Conservation (phyloP, 768 basidiomycete genomes). For the Steccherinum ochraceum region DNA sequence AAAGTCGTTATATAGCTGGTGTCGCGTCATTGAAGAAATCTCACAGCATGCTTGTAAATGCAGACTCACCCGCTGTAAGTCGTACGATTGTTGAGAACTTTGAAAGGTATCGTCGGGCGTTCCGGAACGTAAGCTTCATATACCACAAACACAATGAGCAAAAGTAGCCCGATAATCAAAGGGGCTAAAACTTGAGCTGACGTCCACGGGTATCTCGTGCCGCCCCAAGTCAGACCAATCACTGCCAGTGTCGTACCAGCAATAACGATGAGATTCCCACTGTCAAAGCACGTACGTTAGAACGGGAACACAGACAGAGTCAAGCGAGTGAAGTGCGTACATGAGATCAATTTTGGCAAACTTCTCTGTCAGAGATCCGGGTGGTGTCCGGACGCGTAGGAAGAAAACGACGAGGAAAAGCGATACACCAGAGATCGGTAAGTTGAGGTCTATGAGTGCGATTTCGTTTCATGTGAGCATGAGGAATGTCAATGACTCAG, state of each 20-base stretch:
- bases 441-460: slow-evolving; percentile 30
- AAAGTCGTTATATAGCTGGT: slow-evolving; percentile 24
- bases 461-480: too few relatives aligned
- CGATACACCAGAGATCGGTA: slow-evolving; percentile 19
- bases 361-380: slow-evolving; percentile 23
- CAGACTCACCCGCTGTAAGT: slow-evolving; percentile 10
- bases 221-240: slow-evolving; percentile 37
- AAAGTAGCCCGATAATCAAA: slow-evolving; percentile 30
- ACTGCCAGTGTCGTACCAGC: slow-evolving; percentile 24
- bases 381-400: slow-evolving; percentile 17
- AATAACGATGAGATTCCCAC: slow-evolving; percentile 30
- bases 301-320: not conserved
- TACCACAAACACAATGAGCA: slow-evolving; percentile 19
- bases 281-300: slow-evolving; percentile 10
- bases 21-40: not conserved
- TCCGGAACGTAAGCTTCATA: slow-evolving; percentile 11
- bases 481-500: too few relatives aligned
- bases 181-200: slow-evolving; percentile 32
- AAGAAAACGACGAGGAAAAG: slow-evolving; percentile 7
- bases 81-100: slow-evolving; percentile 8
- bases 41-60: not conserved
- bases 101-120: slow-evolving; percentile 10
- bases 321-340: slow-evolving; percentile 16
- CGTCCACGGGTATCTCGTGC: slow-evolving; percentile 32
- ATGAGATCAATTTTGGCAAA: slow-evolving; percentile 29